Percentiles rank a stretch among this genome's conserved stretches.
Conservation (phyloP, 108 stramenopile species). For the Nitzschia sp. region DNA sequence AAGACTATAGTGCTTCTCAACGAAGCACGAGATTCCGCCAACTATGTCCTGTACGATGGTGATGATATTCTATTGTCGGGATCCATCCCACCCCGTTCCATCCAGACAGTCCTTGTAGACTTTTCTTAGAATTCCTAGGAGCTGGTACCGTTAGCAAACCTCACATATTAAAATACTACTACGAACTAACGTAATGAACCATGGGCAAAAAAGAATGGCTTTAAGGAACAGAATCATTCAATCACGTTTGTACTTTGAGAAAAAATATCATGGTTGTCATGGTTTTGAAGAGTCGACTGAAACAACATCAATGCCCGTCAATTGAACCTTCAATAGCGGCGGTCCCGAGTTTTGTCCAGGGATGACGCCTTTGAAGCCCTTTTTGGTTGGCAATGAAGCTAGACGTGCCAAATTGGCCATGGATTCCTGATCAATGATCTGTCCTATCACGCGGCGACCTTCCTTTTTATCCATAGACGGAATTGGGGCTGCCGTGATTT, state of each 20-base stretch:
- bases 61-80: conserved; percentile 53
- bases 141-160: too few relatives aligned
- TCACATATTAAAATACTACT: too few relatives aligned
- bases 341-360: conserved; percentile 60
- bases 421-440: conserved; percentile 61
- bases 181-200: too few relatives aligned
- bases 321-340: conserved; percentile 40
- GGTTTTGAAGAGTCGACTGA: not conserved
- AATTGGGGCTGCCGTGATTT: conserved; percentile 57
- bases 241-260: not conserved
- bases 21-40: conserved; percentile 71
- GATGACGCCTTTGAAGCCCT: conserved; percentile 60
- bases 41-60: conserved; percentile 68
- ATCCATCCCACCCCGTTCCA: conserved; percentile 78
- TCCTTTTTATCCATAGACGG: conserved; percentile 63
- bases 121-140: not conserved
- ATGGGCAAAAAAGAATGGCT: too few relatives aligned
- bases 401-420: conserved; percentile 74
- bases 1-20: conserved; percentile 71
- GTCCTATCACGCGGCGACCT: conserved; percentile 72
- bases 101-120: conserved; percentile 69
- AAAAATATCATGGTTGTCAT: too few relatives aligned
- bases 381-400: conserved; percentile 63
- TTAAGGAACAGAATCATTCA: too few relatives aligned
- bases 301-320: conserved; percentile 19